A percentile compares a stretch with the other conserved stretches of the same genome.
Evolutionary conservation across 2,329 filamentous ascomycete genomes (phyloP).

Genomic region (Volutella citrinella): DNA sequence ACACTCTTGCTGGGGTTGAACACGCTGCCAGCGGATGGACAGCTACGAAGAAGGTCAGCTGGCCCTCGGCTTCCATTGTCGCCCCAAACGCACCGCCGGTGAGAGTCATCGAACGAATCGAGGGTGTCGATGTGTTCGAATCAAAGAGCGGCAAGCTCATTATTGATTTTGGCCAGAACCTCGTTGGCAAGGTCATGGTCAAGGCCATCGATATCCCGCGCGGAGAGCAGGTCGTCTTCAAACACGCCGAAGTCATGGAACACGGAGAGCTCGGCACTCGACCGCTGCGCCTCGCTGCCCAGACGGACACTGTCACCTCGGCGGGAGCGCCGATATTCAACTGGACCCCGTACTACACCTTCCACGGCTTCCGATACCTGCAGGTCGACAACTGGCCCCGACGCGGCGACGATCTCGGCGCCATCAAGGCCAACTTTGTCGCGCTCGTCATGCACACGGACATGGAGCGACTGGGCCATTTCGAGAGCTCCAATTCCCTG

Average conservation of each 20-base stretch:
- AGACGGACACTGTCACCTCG: constrained; percentile 43
- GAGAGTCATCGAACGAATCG: constrained; percentile 30
- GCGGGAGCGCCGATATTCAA: constrained; percentile 14
- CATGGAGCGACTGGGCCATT: constrained; percentile 45
- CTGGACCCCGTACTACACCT: no score
- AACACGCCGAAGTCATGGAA: constrained; percentile 55
- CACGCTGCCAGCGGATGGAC: constrained; percentile 31
- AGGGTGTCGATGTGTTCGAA: constrained; percentile 27
- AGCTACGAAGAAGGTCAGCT: no score
- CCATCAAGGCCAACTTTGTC: no score
- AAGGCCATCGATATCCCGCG: constrained; percentile 30
- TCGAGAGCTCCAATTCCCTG: constrained; percentile 45
- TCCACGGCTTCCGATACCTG: no score
- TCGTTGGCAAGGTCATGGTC: constrained; percentile 49
- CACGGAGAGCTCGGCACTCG: constrained; percentile 37
- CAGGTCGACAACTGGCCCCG: constrained; percentile 26
- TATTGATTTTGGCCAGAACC: constrained; percentile 57
- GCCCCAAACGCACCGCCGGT: constrained; percentile 44
- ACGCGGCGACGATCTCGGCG: constrained; percentile 5
- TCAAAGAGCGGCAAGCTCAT: constrained; percentile 42
- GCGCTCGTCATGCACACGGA: no score
- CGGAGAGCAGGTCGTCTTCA: constrained; percentile 41
- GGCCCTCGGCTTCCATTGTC: constrained; percentile 24
- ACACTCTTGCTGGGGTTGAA: constrained; percentile 30
- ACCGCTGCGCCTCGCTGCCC: constrained; percentile 45